These are phyloP conservation scores for Rosa rugosa DNA, from an alignment of 306 rosid species.

Conservation along the genomic window DNA sequence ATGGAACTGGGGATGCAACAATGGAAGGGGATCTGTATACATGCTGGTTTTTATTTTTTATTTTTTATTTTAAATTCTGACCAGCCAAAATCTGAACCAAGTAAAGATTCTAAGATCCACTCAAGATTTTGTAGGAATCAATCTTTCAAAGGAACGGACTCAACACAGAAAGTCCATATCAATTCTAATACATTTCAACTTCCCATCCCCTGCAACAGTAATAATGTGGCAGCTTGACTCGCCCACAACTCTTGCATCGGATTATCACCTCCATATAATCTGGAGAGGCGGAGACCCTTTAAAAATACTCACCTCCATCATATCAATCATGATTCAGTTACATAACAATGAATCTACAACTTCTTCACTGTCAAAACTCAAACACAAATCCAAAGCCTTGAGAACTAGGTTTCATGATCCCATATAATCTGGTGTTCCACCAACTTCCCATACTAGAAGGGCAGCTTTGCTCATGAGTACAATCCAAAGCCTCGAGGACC, in stretches of 20 bases:
- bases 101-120: background rate
- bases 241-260: constrained; percentile 45
- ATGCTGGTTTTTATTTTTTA: background rate
- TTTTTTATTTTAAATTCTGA: background rate
- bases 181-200: background rate
- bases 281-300: background rate
- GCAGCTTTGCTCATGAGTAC: no score
- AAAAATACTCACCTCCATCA: background rate
- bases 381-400: background rate
- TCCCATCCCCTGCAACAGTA: constrained; percentile 54
- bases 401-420: background rate
- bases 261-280: background rate
- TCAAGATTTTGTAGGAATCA: background rate
- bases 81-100: background rate
- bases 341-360: no score
- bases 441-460: no score
- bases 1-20: no score
- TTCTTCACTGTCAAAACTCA: no score
- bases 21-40: no score
- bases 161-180: background rate
- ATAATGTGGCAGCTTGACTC: constrained; percentile 57
- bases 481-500: no score
- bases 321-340: background rate
- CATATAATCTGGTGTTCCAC: no score
- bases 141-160: background rate